These are phyloP conservation scores for Nannochloropsis oceanica DNA, from an alignment of 108 stramenopile genomes.

Conservation along the genomic window DNA sequence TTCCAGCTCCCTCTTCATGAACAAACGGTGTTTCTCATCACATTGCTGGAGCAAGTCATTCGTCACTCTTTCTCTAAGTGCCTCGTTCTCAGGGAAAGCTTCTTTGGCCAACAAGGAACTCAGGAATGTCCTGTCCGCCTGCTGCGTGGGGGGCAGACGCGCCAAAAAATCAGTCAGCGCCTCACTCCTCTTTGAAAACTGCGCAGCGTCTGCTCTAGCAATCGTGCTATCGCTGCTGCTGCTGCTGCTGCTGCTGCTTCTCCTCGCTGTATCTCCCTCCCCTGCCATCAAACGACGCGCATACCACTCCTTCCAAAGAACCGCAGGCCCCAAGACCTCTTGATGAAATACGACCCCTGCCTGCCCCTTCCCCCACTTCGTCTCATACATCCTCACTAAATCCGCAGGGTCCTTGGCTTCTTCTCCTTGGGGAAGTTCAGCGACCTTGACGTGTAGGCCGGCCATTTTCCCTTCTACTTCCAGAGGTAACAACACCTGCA, in stretches of 20 bases:
- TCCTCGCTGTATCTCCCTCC: background rate
- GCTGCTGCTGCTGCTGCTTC: background rate
- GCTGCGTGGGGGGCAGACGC: background rate
- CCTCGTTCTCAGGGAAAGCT: background rate
- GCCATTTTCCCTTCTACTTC: conserved; percentile 14
- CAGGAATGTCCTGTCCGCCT: background rate
- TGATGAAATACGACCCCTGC: background rate
- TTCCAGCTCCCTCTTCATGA: background rate
- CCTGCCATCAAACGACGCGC: conserved; percentile 4
- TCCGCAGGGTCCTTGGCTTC: conserved; percentile 64
- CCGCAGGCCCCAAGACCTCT: background rate
- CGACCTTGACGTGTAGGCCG: conserved; percentile 48
- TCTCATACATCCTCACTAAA: conserved; percentile 42
- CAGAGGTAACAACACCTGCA: conserved; percentile 38
- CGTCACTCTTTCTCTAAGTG: background rate
- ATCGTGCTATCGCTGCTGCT: background rate
- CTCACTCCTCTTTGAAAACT: background rate
- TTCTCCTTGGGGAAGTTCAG: conserved; percentile 41
- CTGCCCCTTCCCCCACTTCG: conserved; percentile 12
- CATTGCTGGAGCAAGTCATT: background rate
- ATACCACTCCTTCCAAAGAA: conserved; percentile 13
- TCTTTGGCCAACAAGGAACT: background rate
- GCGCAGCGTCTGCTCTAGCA: background rate
- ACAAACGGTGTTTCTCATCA: background rate
- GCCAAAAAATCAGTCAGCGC: background rate